Conservation (phyloP, 2,329 filamentous ascomycete species). For the Cytospora chrysosperma region DNA sequence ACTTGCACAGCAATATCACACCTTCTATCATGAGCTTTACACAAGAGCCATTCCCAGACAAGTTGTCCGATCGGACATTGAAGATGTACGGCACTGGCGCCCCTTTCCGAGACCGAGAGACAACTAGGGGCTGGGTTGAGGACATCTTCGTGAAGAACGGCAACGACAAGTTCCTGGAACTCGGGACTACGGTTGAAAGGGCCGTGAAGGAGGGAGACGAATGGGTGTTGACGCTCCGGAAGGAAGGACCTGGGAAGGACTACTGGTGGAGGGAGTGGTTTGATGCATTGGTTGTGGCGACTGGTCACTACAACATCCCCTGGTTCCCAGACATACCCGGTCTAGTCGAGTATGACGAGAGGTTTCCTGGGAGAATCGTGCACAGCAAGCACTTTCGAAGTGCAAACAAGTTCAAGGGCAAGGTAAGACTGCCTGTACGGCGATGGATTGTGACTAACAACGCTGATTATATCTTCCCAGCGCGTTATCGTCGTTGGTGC, state of each 20-base stretch:
- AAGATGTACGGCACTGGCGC: slow-evolving; percentile 50
- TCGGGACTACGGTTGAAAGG: slow-evolving; percentile 57
- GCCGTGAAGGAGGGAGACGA: slow-evolving; percentile 45
- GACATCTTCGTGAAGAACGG: slow-evolving; percentile 35
- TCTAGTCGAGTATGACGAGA: slow-evolving; percentile 36
- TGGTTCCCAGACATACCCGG: slow-evolving; percentile 40
- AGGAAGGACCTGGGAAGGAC: slow-evolving; percentile 38
- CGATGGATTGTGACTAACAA: fast-evolving
- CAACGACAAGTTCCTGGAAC: slow-evolving; percentile 39
- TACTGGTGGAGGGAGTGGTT: slow-evolving; percentile 40
- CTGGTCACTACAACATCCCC: slow-evolving; percentile 41
- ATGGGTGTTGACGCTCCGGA: slow-evolving; percentile 51
- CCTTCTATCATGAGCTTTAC: slow-evolving; percentile 56
- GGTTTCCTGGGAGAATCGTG: slow-evolving; percentile 37
- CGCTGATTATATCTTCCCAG: slow-evolving; percentile 31
- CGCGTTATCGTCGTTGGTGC: slow-evolving; percentile 56
- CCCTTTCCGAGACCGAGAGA: slow-evolving; percentile 55
- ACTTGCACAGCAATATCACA: slow-evolving; percentile 60
- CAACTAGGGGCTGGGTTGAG: slow-evolving; percentile 54
- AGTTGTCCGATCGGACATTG: slow-evolving; percentile 43
- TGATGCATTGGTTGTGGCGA: slow-evolving; percentile 41
- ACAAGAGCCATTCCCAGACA: slow-evolving; percentile 47
- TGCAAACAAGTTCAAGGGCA: slow-evolving; percentile 28
- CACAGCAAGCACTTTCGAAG: slow-evolving; percentile 42
- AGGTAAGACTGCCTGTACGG: slow-evolving; percentile 11